A percentile compares a stretch with the other conserved stretches of the same genome.
phyloP scores from a whole-genome alignment of 2,329 filamentous ascomycete species.

The Epichloe elymi region DNA sequence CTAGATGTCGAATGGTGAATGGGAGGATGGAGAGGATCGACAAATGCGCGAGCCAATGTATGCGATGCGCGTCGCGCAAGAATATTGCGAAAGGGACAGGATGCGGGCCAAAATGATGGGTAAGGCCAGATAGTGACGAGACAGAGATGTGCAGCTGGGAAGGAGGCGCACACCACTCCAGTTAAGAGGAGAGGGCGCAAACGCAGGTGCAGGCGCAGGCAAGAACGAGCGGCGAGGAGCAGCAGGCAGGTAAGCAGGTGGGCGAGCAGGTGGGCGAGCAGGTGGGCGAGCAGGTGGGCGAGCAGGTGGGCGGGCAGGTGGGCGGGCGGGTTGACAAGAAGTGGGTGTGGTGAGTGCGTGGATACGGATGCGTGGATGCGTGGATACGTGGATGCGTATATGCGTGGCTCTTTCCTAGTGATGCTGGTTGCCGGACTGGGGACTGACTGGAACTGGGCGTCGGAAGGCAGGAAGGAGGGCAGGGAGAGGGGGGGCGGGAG shows the following conservation, averaged over 20 bases:
- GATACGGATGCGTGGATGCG: background rate
- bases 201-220: slow-evolving; percentile 8
- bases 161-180: slow-evolving; percentile 2
- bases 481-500: background rate
- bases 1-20: background rate
- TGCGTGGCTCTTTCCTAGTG: slow-evolving; percentile 4
- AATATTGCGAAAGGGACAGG: background rate
- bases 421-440: background rate
- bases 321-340: background rate
- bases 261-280: background rate
- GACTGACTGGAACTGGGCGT: background rate
- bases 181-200: slow-evolving; percentile 4
- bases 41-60: background rate
- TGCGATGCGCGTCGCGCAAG: background rate
- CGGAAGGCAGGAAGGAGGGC: background rate
- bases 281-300: background rate
- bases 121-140: background rate
- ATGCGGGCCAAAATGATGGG: background rate
- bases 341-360: background rate
- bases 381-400: background rate
- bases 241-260: background rate
- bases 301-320: background rate
- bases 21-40: too few relatives aligned
- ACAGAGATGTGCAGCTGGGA: slow-evolving; percentile 3
- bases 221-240: background rate